phyloP scores from a whole-genome alignment of 306 rosid species.

The Argentina anserina region DNA sequence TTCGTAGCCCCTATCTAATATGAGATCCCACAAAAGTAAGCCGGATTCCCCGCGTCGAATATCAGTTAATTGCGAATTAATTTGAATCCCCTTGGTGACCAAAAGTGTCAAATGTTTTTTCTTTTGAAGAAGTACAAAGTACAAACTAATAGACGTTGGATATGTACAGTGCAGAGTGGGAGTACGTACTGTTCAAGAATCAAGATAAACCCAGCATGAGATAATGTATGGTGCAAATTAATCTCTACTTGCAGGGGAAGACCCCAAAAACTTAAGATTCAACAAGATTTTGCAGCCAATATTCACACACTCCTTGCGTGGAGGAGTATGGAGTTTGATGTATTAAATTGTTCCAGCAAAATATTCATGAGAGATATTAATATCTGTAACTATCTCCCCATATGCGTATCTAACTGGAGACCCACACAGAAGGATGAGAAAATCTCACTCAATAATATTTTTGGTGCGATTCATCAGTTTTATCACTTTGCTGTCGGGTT shows the following conservation, averaged over 20 bases:
- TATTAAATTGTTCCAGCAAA: neutral
- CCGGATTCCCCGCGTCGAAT: neutral
- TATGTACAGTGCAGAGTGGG: neutral
- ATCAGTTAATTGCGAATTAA: neutral
- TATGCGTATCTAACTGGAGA: conserved; percentile 1
- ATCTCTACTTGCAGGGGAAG: neutral
- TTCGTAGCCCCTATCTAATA: neutral
- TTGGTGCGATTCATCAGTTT: neutral
- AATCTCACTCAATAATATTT: conserved; percentile 5
- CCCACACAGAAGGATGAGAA: neutral
- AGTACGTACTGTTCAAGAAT: neutral
- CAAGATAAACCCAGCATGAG: neutral
- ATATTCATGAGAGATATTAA: conserved; percentile 25
- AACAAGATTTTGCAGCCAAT: neutral
- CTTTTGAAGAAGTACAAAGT: no score
- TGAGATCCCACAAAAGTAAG: neutral
- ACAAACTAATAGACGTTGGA: neutral
- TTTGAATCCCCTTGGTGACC: neutral
- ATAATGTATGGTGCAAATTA: neutral
- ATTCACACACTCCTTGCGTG: conserved; percentile 13
- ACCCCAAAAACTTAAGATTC: neutral
- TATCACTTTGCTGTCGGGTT: conserved; percentile 12
- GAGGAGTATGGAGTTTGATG: neutral
- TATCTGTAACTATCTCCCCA: conserved; percentile 6
- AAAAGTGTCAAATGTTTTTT: neutral